These are phyloP conservation scores for Sporisorium reilianum DNA, from an alignment of 1,284 basidiomycete species.

Conservation along the genomic window DNA sequence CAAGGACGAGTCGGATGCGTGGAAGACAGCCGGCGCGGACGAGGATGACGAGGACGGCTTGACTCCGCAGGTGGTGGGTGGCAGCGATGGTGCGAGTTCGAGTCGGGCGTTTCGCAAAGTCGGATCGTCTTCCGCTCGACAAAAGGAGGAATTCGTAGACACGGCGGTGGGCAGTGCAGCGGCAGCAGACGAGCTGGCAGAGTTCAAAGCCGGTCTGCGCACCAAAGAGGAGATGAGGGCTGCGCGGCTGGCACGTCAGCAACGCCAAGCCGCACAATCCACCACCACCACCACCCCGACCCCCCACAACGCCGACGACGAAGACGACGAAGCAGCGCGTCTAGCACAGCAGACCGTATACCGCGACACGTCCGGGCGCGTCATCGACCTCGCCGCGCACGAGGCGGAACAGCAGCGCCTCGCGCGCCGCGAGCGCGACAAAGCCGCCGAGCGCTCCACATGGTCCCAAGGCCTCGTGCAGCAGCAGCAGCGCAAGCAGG, in stretches of 20 bases:
- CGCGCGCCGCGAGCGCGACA: constrained; percentile 70
- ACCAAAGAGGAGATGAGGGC: constrained; percentile 56
- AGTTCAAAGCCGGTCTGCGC: constrained; percentile 48
- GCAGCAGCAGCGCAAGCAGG: constrained; percentile 77
- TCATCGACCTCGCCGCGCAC: constrained; percentile 87
- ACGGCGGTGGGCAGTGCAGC: background rate
- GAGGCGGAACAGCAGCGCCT: constrained; percentile 80
- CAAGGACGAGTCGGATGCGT: constrained; percentile 55
- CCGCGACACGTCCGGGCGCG: constrained; percentile 87
- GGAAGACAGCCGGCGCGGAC: constrained; percentile 23
- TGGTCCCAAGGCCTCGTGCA: constrained; percentile 88
- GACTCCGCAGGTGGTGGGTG: constrained; percentile 40
- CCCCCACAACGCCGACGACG: constrained; percentile 66
- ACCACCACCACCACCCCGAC: background rate
- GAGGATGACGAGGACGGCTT: constrained; percentile 50
- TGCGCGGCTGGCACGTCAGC: constrained; percentile 42
- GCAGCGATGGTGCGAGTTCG: background rate
- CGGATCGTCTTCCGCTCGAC: background rate
- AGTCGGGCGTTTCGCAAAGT: constrained; percentile 39
- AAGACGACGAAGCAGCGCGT: constrained; percentile 69
- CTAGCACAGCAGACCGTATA: constrained; percentile 85
- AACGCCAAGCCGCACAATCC: constrained; percentile 11
- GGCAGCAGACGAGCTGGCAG: background rate
- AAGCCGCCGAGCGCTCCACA: constrained; percentile 89
- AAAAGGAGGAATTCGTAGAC: background rate